Conservation (phyloP, 345 rosid species). For the Boechera retrofracta region DNA sequence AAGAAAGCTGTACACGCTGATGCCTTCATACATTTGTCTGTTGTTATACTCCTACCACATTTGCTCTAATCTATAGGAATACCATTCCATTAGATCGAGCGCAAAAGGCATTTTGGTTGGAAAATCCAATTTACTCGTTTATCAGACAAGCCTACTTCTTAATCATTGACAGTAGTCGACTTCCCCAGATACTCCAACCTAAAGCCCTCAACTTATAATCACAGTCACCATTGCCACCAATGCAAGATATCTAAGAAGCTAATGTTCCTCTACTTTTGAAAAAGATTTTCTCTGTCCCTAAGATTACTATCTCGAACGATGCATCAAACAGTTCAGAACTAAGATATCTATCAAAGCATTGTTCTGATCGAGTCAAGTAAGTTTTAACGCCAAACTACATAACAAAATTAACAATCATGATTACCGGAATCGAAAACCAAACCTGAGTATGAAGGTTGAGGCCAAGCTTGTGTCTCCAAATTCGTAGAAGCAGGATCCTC, state of each 20-base stretch:
- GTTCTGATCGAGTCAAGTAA: neutral
- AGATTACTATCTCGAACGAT: neutral
- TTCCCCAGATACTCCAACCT: slow-evolving; percentile 18
- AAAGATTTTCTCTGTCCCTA: neutral
- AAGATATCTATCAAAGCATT: slow-evolving; percentile 8
- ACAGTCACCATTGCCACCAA: neutral
- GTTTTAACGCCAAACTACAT: neutral
- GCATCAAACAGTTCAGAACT: neutral
- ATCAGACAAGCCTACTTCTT: slow-evolving; percentile 17
- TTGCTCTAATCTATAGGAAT: neutral
- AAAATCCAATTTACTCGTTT: slow-evolving; percentile 1
- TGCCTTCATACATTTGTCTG: neutral
- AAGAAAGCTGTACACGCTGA: slow-evolving; percentile 1
- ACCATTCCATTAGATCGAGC: neutral
- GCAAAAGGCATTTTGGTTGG: neutral
- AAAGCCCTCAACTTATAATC: neutral
- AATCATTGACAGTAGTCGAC: neutral
- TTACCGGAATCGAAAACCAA: neutral
- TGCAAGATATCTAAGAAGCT: slow-evolving; percentile 18
- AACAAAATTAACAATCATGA: neutral
- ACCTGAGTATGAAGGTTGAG: slow-evolving; percentile 84
- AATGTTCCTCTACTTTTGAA: neutral
- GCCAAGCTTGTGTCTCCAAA: slow-evolving; percentile 57
- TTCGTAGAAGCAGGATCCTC: slow-evolving; percentile 63
- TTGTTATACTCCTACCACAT: neutral